phyloP scores from a whole-genome alignment of 2,329 filamentous ascomycete species.

The Calonectria naviculata region DNA sequence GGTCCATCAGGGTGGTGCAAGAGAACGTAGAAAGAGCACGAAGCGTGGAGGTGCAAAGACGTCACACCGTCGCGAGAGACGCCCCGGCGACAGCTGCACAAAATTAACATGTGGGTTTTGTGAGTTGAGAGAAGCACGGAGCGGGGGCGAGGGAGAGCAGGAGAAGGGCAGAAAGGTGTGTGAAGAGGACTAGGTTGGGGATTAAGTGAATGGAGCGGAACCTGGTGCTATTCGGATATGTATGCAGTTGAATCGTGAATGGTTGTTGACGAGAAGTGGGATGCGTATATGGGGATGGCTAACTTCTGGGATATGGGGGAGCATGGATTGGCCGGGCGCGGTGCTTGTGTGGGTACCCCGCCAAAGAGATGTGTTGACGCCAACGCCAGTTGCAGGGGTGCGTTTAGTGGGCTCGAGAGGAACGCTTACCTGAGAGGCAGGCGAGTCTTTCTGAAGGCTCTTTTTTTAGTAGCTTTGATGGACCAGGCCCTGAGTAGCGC shows the following conservation, averaged over 20 bases:
- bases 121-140: conserved; percentile 35
- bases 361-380: conserved; percentile 28
- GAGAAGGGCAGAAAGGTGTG: conserved; percentile 14
- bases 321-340: conserved; percentile 47
- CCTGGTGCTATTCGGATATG: conserved; percentile 19
- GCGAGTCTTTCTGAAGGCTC: not conserved
- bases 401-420: conserved; percentile 23
- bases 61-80: conserved; percentile 64
- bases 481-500: not conserved
- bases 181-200: conserved; percentile 6
- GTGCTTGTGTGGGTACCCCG: conserved; percentile 52
- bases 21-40: conserved; percentile 46
- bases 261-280: conserved; percentile 34
- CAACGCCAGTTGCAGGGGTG: conserved; percentile 30
- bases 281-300: conserved; percentile 37
- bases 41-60: conserved; percentile 59
- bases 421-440: conserved; percentile 13
- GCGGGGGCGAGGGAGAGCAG: conserved; percentile 33
- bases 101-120: conserved; percentile 67
- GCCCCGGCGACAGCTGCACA: conserved; percentile 63
- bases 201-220: conserved; percentile 23
- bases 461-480: not conserved
- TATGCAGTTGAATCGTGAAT: conserved; percentile 23
- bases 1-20: conserved; percentile 65
- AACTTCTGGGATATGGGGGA: conserved; percentile 38